Base-by-base conservation (phyloP, 2,329 filamentous ascomycete species). In the Colletotrichum orchidophilum region DNA sequence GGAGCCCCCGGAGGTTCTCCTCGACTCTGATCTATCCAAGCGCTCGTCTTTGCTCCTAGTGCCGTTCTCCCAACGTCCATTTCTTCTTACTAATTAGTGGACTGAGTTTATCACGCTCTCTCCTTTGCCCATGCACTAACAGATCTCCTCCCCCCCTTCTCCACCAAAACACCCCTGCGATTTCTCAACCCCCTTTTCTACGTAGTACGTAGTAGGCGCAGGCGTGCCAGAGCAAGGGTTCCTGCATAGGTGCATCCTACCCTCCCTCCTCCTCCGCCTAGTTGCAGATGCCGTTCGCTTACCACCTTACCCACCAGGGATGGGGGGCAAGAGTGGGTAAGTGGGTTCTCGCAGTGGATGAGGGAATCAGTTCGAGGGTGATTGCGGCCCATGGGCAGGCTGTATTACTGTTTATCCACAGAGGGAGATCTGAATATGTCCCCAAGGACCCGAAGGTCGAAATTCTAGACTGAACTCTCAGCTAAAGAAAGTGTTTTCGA, bases 221-320 rank as follows among this genome's bases (percentile, higher is more conserved):
- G 62, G 27, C 39, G 63, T 49, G 61, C 31, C 54, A 64, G 62
- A 60, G 62, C 62, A 60, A 59, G 66, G 63, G 63, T 60, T 53
- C 53, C 61, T 60, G 55, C 49, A 52, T 58, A 15, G 39, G 39
- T 33, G 21, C 46, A 24, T 33, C 31, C 49, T 26, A 46, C 27
- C 63, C 33, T 42, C 27, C 29, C 53, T 27, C 63, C 39, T 31
- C 42, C 11, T 46, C 29, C 24, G 26, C 33, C 33, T 33, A 27
- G 13, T 46, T 61, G 31, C 49, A 49, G 42, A 8, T 61, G 35
- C 42, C 42, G 59, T 35, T 49, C 27, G n/a, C 58, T 61, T 50
- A n/a, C n/a, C n/a, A n/a, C n/a, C n/a, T n/a, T n/a, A n/a, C n/a
- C n/a, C n/a, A n/a, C n/a, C n/a, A n/a, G n/a, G n/a, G n/a, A 7